Base-by-base conservation (phyloP, 805 yeast genomes). In the Wickerhamomyces hampshirensis region DNA sequence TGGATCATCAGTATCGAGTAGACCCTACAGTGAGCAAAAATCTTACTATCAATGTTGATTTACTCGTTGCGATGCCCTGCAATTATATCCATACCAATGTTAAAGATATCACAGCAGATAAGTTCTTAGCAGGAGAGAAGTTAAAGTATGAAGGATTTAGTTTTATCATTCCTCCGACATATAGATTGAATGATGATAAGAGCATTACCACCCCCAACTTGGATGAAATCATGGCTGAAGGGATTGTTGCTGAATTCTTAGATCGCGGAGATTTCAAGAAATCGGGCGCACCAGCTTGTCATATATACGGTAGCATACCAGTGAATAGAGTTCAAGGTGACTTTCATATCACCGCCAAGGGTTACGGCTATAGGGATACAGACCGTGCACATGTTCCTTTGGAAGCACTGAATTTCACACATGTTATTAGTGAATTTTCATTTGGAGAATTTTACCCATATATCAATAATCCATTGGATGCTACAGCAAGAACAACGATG, bases 371-470 rank as follows among this genome's bases (percentile, higher is more conserved):
- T 43, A 47, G 60, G 26, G 79, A 71, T 42, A 31, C 33, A 14
- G 46, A 46, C 15, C 59, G 74, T 39, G 63, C 73, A 31, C 59
- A 61, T 29, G 67, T 71, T 9, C 75, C 74, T 1, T 23, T 52
- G 6, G 75, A 75, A 27, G 61, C 69, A 16, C 61, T 85, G 40
- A 84, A 91, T 53, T 83, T 91, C 55, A 73, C 95, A 1, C 98
- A 93, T 60, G 76, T 77, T 5, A 80, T 93, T 41, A 75, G 75
- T 41, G 98, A 91, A 58, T 75, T 88, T 44, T 87, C 97, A 9
- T 91, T 80, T 61, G 98, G 98, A 11, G 85, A 77, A 26, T 88
- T 83, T 59, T 88, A 77, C 53, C 97, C 98, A 4, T 82, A 74
- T 48, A 69, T 89, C 44, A 71, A 81, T 48, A 91, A 91, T 54